Evolutionary conservation across 169 alveolate genomes (phyloP).

Genomic region (Plasmodium ovale): DNA sequence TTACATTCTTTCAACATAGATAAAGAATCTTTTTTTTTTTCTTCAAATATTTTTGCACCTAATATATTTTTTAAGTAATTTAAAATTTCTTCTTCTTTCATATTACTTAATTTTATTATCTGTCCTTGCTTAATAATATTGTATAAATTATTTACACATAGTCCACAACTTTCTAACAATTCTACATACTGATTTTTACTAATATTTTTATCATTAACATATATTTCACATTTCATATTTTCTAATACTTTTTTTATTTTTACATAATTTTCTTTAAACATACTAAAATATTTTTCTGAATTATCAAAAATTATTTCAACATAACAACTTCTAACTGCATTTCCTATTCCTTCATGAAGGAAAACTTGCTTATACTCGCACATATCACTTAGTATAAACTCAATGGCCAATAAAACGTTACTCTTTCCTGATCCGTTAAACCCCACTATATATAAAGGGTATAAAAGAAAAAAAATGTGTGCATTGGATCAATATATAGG

Average conservation of each 20-base stretch:
- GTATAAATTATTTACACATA: slow-evolving; percentile 62
- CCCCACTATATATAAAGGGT: slow-evolving; percentile 38
- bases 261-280: slow-evolving; percentile 72
- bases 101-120: slow-evolving; percentile 68
- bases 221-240: slow-evolving; percentile 76
- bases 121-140: slow-evolving; percentile 75
- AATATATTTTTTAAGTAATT: slow-evolving; percentile 69
- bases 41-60: slow-evolving; percentile 76
- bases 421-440: slow-evolving; percentile 75
- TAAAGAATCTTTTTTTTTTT: slow-evolving; percentile 75
- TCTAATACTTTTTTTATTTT: slow-evolving; percentile 73
- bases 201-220: slow-evolving; percentile 66
- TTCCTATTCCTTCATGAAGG: slow-evolving; percentile 74
- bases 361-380: slow-evolving; percentile 69
- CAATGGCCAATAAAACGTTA: slow-evolving; percentile 60
- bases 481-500: neutral
- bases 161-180: slow-evolving; percentile 70
- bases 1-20: slow-evolving; percentile 79
- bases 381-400: slow-evolving; percentile 69
- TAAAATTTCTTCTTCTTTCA: slow-evolving; percentile 71
- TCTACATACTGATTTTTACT: slow-evolving; percentile 76
- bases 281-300: slow-evolving; percentile 71
- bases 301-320: slow-evolving; percentile 72
- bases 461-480: neutral
- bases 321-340: slow-evolving; percentile 67